Evolutionary conservation across 192 early-diverging fungal species (phyloP).

Genomic region (Backusella tarrabulga): DNA sequence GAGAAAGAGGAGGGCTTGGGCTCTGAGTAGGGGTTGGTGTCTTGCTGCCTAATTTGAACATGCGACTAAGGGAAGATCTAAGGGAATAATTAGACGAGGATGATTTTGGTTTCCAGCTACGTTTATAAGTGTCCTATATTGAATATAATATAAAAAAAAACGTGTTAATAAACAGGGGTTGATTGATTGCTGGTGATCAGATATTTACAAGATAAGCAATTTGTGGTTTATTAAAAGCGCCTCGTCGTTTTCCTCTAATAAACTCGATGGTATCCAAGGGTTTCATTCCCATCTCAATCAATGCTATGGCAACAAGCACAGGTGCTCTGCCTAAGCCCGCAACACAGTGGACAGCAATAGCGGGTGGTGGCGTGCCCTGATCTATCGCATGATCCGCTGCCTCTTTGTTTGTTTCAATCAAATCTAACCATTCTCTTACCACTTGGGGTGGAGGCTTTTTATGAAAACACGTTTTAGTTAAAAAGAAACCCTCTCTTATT

Average conservation of each 20-base stretch:
- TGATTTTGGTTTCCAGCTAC: conserved; percentile 27
- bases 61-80: conserved; percentile 29
- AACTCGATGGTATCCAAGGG: conserved; percentile 73
- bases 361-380: conserved; percentile 31
- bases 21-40: conserved; percentile 4
- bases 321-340: conserved; percentile 95
- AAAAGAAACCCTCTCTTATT: background rate
- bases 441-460: conserved; percentile 43
- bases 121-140: conserved; percentile 36
- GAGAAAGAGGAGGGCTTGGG: background rate
- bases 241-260: conserved; percentile 70
- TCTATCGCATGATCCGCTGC: conserved; percentile 18
- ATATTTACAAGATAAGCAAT: conserved; percentile 19
- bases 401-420: conserved; percentile 51
- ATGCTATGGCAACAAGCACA: conserved; percentile 78
- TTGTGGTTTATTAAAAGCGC: conserved; percentile 69
- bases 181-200: too few relatives aligned
- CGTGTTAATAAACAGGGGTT: background rate
- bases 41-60: conserved; percentile 33
- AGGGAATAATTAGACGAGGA: conserved; percentile 28
- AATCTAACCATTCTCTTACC: conserved; percentile 56
- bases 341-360: conserved; percentile 91
- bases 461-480: background rate
- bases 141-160: background rate
- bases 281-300: conserved; percentile 78